Evolutionary conservation across 2,329 filamentous ascomycete species (phyloP), one percentile per base, ranked within the genome.

Genomic region (Aspergillus brasiliensis): DNA sequence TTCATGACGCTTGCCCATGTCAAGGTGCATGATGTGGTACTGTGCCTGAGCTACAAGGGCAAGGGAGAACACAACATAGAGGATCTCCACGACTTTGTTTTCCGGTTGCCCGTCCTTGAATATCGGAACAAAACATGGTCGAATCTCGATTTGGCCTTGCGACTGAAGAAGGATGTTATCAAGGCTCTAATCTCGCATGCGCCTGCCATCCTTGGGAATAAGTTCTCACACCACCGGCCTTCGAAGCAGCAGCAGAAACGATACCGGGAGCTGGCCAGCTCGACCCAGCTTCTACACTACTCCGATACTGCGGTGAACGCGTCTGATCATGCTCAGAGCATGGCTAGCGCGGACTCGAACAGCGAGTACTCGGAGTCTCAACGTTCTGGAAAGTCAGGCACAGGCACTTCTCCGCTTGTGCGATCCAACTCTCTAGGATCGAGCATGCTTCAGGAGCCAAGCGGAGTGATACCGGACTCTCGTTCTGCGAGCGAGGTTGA

Each of bases 61-160:
- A 96, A 92, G 74, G 92, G 93, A 47, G 91, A 96, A 65, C 91
- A 93, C 72, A 99, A 98, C 70, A 85, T 99, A 59, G 92, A 97
- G 78, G 96, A 99, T 75, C 90, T 99, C 15, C 94, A 99, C 77
- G 90, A 98, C 72, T 96, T 99, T 67, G 95, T 99, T 51, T 99
- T 99, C 84, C 88, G 92, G 34, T 86, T 99, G 78, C 95, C 95
- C 3, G 90, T 91, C 2, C 88, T 99, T 49, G 95, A 99, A 75
- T 98, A 97, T 80, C 88, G 92, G 64, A 99, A 99, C 83, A 99
- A 99, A 82, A 98, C 93, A 8, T 99, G 95, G 95, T 97, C 92
- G 6, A 99, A 98, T 74, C 84, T 99, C 6, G 95, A 99, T 71
- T 86, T 99, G 8, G 93, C 94, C 0, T 83, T 98, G 51, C 90